Evolutionary conservation across 2,329 filamentous ascomycete species (phyloP), one percentile per base, ranked within the genome.

Genomic region (Metarhizium humberi): DNA sequence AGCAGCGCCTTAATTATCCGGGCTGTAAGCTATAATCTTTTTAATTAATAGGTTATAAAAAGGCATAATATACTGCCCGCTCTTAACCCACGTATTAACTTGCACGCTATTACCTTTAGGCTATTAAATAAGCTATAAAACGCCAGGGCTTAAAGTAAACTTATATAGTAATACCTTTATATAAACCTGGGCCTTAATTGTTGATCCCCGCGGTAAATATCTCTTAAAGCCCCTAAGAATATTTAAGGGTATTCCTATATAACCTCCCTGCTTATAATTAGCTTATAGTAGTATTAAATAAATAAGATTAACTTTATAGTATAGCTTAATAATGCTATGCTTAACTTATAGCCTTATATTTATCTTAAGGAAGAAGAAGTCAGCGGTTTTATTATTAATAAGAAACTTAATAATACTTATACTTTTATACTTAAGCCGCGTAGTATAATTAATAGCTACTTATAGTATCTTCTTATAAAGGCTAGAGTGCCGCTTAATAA

Each of bases 291-390:
- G 59, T 71, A 74, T 73, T 25, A 72, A 54, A 16, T 82, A 76
- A 0, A 90, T 87, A 13, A 91, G 73, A 63, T 90, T 87, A 52
- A 88, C 78, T 0, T 81, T 82, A 11, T 85, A 88, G 14, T 88
- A 84, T 78, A 89, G 83, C 66, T 91, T 87, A 0, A 87, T 90
- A 6, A 90, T 85, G 0, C 87, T 86, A 60, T 91, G 88, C 65
- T 91, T 87, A 30, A 92, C 87, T 61, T 91, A 87, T 3, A 91
- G 68, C 8, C 87, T 75, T 0, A 87, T 60, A 74, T 80, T 76
- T 64, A 79, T 76, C 56, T 78, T 76, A 16, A 78, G 64, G 55
- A 78, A 79, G 59, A 73, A 88, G 66, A 85, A 87, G 6, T 81
- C 74, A 0, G 77, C 80, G 0, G 78, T 78, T 51, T 78, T 72